These are phyloP conservation scores for Zoysia matrella DNA, from an alignment of 202 grass and related monocot genomes.

Conservation along the genomic window DNA sequence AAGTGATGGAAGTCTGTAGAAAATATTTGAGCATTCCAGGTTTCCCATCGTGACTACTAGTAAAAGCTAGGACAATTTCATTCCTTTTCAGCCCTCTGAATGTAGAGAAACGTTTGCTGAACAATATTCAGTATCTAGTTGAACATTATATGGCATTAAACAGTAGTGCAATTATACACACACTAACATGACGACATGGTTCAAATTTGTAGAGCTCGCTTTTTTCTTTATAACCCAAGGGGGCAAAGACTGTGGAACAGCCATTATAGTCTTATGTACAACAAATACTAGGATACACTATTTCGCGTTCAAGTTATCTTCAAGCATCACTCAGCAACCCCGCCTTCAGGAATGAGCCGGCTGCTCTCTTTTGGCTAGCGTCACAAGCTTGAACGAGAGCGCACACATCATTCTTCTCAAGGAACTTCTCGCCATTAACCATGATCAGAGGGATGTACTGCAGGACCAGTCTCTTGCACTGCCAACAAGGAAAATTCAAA, in stretches of 20 bases:
- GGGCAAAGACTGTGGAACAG: neutral
- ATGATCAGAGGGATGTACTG: conserved; percentile 80
- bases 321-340: conserved; percentile 36
- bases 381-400: conserved; percentile 65
- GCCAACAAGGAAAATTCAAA: conserved; percentile 7
- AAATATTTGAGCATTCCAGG: neutral
- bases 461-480: conserved; percentile 97
- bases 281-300: neutral
- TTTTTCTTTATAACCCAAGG: conserved; percentile 14
- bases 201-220: no score
- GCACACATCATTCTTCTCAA: no score
- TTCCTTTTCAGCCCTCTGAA: neutral
- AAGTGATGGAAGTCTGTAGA: neutral
- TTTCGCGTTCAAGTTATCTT: conserved; percentile 12
- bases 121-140: neutral
- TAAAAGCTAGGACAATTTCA: neutral
- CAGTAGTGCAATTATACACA: neutral
- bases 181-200: neutral
- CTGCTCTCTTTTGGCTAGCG: conserved; percentile 21
- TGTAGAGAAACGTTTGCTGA: neutral
- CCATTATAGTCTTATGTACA: conserved; percentile 27
- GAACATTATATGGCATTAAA: neutral
- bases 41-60: neutral
- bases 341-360: neutral
- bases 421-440: conserved; percentile 37